Conservation (phyloP, 345 rosid genomes). For the Bruguiera sexangula region DNA sequence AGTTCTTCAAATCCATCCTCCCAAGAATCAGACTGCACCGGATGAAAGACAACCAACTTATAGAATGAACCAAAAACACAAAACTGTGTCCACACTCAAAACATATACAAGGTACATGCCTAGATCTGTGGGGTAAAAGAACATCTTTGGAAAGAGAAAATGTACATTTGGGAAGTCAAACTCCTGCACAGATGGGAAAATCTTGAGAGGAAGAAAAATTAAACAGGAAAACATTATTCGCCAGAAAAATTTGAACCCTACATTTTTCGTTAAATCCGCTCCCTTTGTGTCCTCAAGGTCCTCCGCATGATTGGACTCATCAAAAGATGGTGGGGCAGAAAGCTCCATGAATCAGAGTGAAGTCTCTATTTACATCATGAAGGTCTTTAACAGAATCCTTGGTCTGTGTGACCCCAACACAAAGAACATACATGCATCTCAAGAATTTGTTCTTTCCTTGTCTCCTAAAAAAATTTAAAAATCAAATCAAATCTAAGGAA, state of each 20-base stretch:
- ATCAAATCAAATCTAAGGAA: not conserved
- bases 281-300: slow-evolving; percentile 45
- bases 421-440: slow-evolving; percentile 74
- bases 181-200: slow-evolving; percentile 52
- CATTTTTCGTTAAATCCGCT: slow-evolving; percentile 66
- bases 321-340: slow-evolving; percentile 6
- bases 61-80: too few relatives aligned
- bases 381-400: slow-evolving; percentile 79
- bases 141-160: slow-evolving; percentile 89
- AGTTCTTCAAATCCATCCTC: too few relatives aligned
- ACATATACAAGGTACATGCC: slow-evolving; percentile 29
- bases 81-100: too few relatives aligned
- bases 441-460: slow-evolving; percentile 52
- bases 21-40: too few relatives aligned
- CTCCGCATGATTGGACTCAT: slow-evolving; percentile 30
- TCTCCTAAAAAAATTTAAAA: slow-evolving; percentile 29
- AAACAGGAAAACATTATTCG: not conserved
- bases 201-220: not conserved
- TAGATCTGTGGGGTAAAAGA: slow-evolving; percentile 89
- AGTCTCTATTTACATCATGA: slow-evolving; percentile 48
- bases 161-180: slow-evolving; percentile 88
- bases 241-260: slow-evolving; percentile 14
- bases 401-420: slow-evolving; percentile 68
- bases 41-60: too few relatives aligned
- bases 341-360: slow-evolving; percentile 27